Base-by-base conservation (phyloP, 352 stramenopile genomes). In the Globisporangium nodosum region DNA sequence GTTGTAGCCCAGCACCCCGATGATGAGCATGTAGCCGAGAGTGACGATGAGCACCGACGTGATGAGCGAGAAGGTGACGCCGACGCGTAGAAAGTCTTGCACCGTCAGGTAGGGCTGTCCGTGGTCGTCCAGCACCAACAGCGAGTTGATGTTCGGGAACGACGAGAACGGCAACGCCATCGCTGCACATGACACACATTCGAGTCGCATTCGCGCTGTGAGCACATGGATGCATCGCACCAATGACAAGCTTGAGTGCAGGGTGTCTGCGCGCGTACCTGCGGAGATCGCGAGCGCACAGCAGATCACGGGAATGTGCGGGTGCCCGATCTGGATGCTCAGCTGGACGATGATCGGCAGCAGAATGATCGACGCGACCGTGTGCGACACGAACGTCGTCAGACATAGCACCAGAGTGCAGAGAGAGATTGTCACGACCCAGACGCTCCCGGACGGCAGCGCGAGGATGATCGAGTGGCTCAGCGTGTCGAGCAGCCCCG, bases 361-460 rank as follows among this genome's bases (percentile, higher is more conserved):
- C 45, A 97, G 69, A 43, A 97, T 96, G 61, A 97, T 93, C 49
- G 90, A 91, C 50, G 87, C 89, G 31, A 97, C 90, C 20, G 89
- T 97, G 73, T 97, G 90, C 57, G 88, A 97, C 46, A 97, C 89
- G 52, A 97, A 97, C n/a, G 90, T 97, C 18, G 90, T 96, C 27
- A 97, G 74, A 49, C 72, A 87, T 53, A 96, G 74, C 56, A 94
- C 84, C 21, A 97, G 73, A 48, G 74, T 72, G 59, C 93, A 92
- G 24, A 97, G 71, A n/a, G 88, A 90, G 18, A 96, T 61, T 0
- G 86, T 90, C 39, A 96, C 78, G 55, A 96, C 69, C 77, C 84
- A 97, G 31, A 93, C 83, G 47, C 76, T 92, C 35, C 83, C 77
- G n/a, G 74, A 80, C 13, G 86, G 87, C 18, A 96, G 61, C 27